Evolutionary conservation across 1,284 basidiomycete genomes (phyloP), one percentile per base, ranked within the genome.

Genomic region (Pterulicium gracile): DNA sequence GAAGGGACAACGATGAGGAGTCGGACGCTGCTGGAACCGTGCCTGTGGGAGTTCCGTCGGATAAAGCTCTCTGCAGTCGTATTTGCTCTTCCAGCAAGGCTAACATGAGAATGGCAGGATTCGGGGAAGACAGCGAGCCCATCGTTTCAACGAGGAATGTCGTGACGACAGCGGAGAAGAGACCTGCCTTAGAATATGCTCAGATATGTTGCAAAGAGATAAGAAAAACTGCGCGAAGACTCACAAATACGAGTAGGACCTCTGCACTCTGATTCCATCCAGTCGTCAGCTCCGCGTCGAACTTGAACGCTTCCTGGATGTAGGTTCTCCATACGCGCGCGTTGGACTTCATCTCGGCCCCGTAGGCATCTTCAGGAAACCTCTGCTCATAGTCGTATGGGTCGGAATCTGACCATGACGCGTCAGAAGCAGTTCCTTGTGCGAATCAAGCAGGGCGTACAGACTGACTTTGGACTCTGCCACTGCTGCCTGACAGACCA

Each of bases 181-280:
- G 24, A 44, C 43, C 43, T 14, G 43, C 43, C 43, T 44, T 7
- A 15, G 15, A 5, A 4, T 13, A 17, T 27, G 10, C 14, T 12
- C 4, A 18, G 10, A 15, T n/a, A 27, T 17, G 15, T 17, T 13
- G 12, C 10, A 3, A 2, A 2, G 19, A 14, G 15, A 3, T 17
- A 1, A 13, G 21, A 44, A 10, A 10, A 15, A 32, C n/a, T 32
- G n/a, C 27, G 15, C 5, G 15, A 17, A 5, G 20, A 36, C 34
- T 4, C 18, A 45, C 44, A 21, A 45, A 45, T 14, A 45, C 44
- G 13, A 45, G 44, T 10, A 41, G 39, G n/a, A n/a, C 39, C 7
- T 41, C 39, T 17, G 19, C 10, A 20, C 10, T 15, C n/a, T 45
- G 32, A 12, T 24, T 14, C 21, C 14, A 39, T 18, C 27, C n/a